phyloP scores from a whole-genome alignment of 768 basidiomycete genomes.

The Sporobolomyces pararoseus region DNA sequence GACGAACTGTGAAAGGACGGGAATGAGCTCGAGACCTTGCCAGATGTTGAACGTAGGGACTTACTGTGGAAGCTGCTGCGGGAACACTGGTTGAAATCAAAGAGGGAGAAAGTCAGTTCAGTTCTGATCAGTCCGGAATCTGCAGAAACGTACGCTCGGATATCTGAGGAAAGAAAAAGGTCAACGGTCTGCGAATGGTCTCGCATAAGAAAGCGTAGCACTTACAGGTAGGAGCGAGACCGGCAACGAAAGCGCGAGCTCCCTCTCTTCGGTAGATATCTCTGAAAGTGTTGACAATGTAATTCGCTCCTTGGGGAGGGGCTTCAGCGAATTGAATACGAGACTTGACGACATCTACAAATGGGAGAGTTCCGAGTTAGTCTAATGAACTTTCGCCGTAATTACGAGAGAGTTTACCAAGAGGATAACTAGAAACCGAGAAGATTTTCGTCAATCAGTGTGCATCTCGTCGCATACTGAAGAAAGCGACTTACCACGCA shows the following conservation, averaged over 20 bases:
- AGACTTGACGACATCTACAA: constrained; percentile 40
- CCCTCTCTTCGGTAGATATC: constrained; percentile 44
- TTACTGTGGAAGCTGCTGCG: constrained; percentile 36
- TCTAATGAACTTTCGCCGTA: neutral
- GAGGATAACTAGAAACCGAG: constrained; percentile 29
- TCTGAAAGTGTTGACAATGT: constrained; percentile 42
- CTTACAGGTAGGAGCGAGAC: constrained; percentile 46
- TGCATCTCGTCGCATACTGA: constrained; percentile 54
- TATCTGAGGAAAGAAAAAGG: neutral
- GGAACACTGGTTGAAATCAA: constrained; percentile 24
- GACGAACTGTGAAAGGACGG: constrained; percentile 35
- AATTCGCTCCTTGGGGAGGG: constrained; percentile 42
- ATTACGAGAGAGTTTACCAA: neutral
- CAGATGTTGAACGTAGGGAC: neutral
- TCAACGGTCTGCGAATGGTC: neutral
- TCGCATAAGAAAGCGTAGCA: neutral
- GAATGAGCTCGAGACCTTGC: neutral
- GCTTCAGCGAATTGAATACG: constrained; percentile 44
- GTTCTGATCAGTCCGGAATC: too few species aligned
- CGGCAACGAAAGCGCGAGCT: constrained; percentile 43
- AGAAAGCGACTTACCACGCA: constrained; percentile 81
- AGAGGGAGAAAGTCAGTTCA: neutral
- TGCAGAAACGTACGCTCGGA: constrained; percentile 30
- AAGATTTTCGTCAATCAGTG: constrained; percentile 49
- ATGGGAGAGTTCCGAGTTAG: too few species aligned